These are phyloP conservation scores for Pestalotiopsis sp. DNA, from an alignment of 2,329 filamentous ascomycete genomes.

Conservation along the genomic window DNA sequence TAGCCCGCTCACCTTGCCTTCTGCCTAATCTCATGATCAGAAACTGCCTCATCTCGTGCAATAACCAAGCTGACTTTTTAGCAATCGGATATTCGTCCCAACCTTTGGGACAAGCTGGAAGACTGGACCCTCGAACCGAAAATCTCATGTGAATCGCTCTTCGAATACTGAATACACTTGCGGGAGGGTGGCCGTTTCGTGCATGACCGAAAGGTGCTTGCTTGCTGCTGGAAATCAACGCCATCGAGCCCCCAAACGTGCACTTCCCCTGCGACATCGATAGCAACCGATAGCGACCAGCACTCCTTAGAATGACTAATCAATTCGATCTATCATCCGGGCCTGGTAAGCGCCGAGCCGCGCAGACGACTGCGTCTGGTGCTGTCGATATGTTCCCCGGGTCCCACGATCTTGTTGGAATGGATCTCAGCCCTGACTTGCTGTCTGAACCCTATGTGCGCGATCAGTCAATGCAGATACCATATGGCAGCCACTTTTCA, in stretches of 20 bases:
- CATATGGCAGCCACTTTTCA: background rate
- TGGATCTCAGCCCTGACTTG: background rate
- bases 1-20: background rate
- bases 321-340: background rate
- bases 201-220: background rate
- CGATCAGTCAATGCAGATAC: background rate
- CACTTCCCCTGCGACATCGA: background rate
- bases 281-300: background rate
- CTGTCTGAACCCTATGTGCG: background rate
- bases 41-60: background rate
- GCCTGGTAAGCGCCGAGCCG: background rate
- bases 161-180: background rate
- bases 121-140: background rate
- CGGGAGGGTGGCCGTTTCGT: background rate
- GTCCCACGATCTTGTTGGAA: conserved; percentile 4
- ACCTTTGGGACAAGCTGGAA: background rate
- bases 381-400: background rate
- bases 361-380: background rate
- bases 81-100: background rate
- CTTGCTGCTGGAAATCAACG: background rate
- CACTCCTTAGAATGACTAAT: background rate
- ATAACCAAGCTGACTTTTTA: background rate
- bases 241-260: background rate
- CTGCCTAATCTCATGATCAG: background rate
- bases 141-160: background rate